Evolutionary conservation across 2,329 filamentous ascomycete genomes (phyloP).

Genomic region (Sporothrix brunneoviolacea): DNA sequence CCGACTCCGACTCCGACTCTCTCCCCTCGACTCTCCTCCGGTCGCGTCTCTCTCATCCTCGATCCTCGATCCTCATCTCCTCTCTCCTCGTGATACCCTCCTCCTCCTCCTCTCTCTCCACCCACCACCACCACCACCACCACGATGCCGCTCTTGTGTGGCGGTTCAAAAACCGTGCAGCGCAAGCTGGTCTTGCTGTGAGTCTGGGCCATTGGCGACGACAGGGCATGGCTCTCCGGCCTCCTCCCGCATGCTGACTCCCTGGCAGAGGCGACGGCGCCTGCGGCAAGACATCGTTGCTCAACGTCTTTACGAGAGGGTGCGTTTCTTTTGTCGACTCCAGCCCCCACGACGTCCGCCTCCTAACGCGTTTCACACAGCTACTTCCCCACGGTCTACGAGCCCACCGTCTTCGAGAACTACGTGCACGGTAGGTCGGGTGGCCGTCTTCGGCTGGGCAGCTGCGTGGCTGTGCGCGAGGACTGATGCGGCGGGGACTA

Average conservation of each 20-base stretch:
- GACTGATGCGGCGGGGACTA: too few species aligned
- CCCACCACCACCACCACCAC: not conserved
- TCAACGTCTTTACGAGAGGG: constrained; percentile 99
- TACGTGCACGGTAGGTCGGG: constrained; percentile 82
- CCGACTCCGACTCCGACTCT: too few species aligned
- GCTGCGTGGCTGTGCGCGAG: not conserved
- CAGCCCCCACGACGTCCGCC: not conserved
- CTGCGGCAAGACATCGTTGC: constrained; percentile 89
- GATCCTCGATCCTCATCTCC: not conserved
- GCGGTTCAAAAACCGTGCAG: constrained; percentile 78
- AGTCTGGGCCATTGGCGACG: constrained; percentile 32
- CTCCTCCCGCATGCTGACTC: not conserved
- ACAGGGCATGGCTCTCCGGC: constrained; percentile 9
- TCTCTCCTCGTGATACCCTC: not conserved
- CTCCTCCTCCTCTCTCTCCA: too few species aligned
- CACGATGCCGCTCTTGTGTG: constrained; percentile 49
- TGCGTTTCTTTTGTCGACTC: constrained; percentile 37
- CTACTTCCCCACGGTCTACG: constrained; percentile 97
- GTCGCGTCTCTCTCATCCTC: not conserved
- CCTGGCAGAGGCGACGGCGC: constrained; percentile 80
- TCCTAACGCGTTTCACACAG: constrained; percentile 43
- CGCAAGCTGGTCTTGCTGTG: constrained; percentile 94
- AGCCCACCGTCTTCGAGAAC: constrained; percentile 97
- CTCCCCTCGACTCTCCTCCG: too few species aligned
- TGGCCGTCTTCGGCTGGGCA: not conserved